These are phyloP conservation scores for Plicaturopsis crispa DNA, from an alignment of 768 basidiomycete species.

Conservation along the genomic window DNA sequence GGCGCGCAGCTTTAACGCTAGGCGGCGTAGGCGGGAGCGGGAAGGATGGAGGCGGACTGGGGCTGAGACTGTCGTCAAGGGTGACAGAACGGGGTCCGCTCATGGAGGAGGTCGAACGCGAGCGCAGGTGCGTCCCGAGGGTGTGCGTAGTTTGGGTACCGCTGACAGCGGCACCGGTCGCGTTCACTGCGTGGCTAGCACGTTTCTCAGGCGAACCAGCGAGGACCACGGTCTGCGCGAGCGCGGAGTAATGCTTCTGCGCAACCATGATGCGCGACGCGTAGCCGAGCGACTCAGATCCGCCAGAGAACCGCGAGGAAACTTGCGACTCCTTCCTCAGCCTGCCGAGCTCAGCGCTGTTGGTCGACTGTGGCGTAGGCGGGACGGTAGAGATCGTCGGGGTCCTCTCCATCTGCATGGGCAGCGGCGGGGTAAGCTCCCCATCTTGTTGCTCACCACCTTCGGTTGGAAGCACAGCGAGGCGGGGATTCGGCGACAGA, in stretches of 20 bases:
- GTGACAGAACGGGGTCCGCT: slow-evolving; percentile 31
- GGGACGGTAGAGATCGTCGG: slow-evolving; percentile 35
- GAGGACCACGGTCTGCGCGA: slow-evolving; percentile 59
- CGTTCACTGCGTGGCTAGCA: not conserved
- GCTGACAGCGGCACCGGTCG: slow-evolving; percentile 1
- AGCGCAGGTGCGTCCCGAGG: slow-evolving; percentile 42
- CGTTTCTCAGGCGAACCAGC: slow-evolving; percentile 37
- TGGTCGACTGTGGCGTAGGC: slow-evolving; percentile 47
- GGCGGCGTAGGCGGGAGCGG: slow-evolving; percentile 75
- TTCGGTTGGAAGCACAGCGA: slow-evolving; percentile 57
- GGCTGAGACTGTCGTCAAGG: slow-evolving; percentile 28
- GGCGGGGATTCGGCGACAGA: slow-evolving; percentile 54
- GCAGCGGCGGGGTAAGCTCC: slow-evolving; percentile 49
- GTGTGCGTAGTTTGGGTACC: slow-evolving; percentile 10
- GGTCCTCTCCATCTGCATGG: slow-evolving; percentile 45
- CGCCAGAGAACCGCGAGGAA: slow-evolving; percentile 45
- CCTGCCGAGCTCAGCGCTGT: slow-evolving; percentile 50
- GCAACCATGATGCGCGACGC: slow-evolving; percentile 63
- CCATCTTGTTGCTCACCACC: slow-evolving; percentile 34
- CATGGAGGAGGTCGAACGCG: slow-evolving; percentile 51
- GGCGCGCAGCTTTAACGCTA: slow-evolving; percentile 48
- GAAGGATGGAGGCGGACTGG: slow-evolving; percentile 52
- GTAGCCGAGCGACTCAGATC: slow-evolving; percentile 42
- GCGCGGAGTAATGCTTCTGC: slow-evolving; percentile 63
- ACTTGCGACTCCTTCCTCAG: slow-evolving; percentile 44